Evolutionary conservation across 2,329 filamentous ascomycete genomes (phyloP).

Genomic region (Cryoendolithus antarcticus): DNA sequence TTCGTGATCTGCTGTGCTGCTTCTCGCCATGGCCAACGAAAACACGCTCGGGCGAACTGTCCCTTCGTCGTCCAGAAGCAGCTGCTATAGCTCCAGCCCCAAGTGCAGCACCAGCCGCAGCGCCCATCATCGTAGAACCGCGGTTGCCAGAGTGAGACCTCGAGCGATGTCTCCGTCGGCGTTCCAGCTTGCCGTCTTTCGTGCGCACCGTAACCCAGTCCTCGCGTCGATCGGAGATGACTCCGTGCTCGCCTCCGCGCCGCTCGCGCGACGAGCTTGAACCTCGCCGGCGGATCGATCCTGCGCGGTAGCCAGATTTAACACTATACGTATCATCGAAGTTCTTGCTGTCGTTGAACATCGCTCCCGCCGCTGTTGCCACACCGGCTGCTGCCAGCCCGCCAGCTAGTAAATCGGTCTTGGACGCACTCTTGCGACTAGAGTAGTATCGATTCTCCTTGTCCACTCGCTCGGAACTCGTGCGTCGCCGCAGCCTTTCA

Average conservation of each 20-base stretch:
- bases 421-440: conserved; percentile 30
- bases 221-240: conserved; percentile 9
- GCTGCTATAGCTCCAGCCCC: conserved; percentile 13
- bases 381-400: conserved; percentile 43
- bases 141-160: conserved; percentile 28
- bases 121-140: conserved; percentile 6
- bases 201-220: conserved; percentile 17
- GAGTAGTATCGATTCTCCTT: conserved; percentile 46
- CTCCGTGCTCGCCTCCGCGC: conserved; percentile 15
- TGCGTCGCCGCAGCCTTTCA: conserved; percentile 13
- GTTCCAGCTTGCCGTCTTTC: conserved; percentile 21
- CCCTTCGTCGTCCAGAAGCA: conserved; percentile 8
- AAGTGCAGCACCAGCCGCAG: conserved; percentile 15
- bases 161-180: conserved; percentile 14
- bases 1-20: conserved; percentile 32
- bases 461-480: conserved; percentile 37
- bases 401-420: conserved; percentile 40
- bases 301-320: conserved; percentile 37
- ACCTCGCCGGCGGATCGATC: conserved; percentile 22
- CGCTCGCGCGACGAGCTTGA: conserved; percentile 16
- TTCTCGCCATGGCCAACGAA: conserved; percentile 15
- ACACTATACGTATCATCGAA: conserved; percentile 51
- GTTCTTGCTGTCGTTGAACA: conserved; percentile 40
- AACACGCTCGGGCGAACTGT: conserved; percentile 5
- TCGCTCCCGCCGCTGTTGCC: conserved; percentile 35